Evolutionary conservation across 768 basidiomycete species (phyloP), one percentile per base, ranked within the genome.

Genomic region (Austroboletus festivus): DNA sequence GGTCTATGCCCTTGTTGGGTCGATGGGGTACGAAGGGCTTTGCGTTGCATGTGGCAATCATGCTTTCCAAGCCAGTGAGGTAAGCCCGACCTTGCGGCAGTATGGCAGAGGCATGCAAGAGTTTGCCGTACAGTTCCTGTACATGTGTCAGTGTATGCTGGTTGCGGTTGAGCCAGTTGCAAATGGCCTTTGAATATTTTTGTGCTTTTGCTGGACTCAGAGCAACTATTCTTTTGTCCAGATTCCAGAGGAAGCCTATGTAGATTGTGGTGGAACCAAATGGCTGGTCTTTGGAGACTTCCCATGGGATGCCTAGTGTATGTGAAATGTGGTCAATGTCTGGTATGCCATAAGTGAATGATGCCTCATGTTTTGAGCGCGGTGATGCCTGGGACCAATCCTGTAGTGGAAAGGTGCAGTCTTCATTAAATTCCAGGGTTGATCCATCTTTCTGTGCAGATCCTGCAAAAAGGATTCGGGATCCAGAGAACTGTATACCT

Each of bases 101-200:
- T 4, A 37, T 4, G n/a, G 19, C n/a, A 2, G 18, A 18, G 5
- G 35, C 50, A 41, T 76, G 75, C 0, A 72, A 52, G 0, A 77
- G 62, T 37, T 76, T 74, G 0, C 76, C 70, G 43, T 74, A 66
- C 0, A 78, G 61, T 15, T 58, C 67, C 26, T 68, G 55, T 1
- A 68, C 64, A 3, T 76, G 54, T 57, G 54, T 75, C 74, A 6
- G 35, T 18, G 35, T 18, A 13, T 13, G 5, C 4, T 18, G n/a
- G n/a, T n/a, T n/a, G n/a, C n/a, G n/a, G n/a, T 0, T 48, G 51
- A 0, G 38, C 18, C 35, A 37, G n/a, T 12, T 13, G 5, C 7
- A 4, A 18, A 37, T 18, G 8, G 35, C 35, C 35, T n/a, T n/a
- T 18, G 16, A 5, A 37, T 5, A 11, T 37, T 18, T 19, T 37